Evolutionary conservation across 805 yeast species (phyloP).

Genomic region (Deakozyma indianensis): DNA sequence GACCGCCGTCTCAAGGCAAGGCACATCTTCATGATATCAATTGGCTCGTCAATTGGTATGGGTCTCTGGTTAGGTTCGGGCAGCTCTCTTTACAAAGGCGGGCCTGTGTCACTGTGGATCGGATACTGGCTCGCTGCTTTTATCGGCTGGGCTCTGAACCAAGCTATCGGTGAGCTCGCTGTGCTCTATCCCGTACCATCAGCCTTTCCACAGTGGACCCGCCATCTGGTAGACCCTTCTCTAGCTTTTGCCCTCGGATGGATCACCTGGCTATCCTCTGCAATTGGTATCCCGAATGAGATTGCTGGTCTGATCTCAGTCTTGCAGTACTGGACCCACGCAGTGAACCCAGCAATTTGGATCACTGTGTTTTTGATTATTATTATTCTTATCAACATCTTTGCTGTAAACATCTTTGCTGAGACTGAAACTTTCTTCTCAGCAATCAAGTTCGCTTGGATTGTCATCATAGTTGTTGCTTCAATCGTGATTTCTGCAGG

Average conservation of each 20-base stretch:
- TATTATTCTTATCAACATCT: constrained; percentile 27
- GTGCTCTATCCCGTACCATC: constrained; percentile 48
- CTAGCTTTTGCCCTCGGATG: constrained; percentile 56
- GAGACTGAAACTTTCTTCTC: constrained; percentile 42
- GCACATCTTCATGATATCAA: constrained; percentile 55
- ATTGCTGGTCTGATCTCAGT: constrained; percentile 44
- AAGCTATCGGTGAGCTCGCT: constrained; percentile 54
- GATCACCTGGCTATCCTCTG: constrained; percentile 38
- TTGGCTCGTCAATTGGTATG: constrained; percentile 72
- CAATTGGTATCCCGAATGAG: constrained; percentile 45
- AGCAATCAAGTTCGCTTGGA: constrained; percentile 46
- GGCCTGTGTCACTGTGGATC: constrained; percentile 38
- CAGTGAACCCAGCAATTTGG: constrained; percentile 37
- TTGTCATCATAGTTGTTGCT: constrained; percentile 51
- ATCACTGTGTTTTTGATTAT: constrained; percentile 33
- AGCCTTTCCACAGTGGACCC: constrained; percentile 53
- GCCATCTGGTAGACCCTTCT: constrained; percentile 48
- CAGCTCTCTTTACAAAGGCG: constrained; percentile 46
- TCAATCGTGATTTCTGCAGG: constrained; percentile 40
- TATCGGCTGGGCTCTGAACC: constrained; percentile 52
- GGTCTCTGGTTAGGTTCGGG: constrained; percentile 69
- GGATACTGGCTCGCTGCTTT: constrained; percentile 55
- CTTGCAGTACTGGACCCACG: constrained; percentile 35
- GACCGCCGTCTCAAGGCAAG: constrained; percentile 32
- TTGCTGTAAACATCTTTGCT: constrained; percentile 34